Conservation (phyloP, 192 early-diverging fungal genomes). For the Gaertneriomyces semiglobifer region DNA sequence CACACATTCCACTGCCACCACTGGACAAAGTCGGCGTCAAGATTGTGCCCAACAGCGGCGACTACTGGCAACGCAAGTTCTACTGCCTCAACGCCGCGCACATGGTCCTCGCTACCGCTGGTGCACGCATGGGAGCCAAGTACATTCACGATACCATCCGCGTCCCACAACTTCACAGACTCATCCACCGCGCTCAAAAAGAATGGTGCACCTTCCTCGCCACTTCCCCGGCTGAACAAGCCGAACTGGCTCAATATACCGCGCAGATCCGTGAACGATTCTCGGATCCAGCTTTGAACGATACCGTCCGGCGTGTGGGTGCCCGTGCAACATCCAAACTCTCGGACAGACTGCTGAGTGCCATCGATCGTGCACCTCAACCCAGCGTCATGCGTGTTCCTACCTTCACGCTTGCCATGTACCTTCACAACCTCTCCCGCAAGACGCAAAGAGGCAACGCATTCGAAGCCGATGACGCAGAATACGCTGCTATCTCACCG, state of each 20-base stretch:
- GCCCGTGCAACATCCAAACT: constrained; percentile 7
- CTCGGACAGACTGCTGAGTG: not conserved
- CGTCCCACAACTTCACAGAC: not conserved
- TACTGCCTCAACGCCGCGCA: constrained; percentile 18
- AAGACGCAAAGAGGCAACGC: not conserved
- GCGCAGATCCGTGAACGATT: constrained; percentile 8
- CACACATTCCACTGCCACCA: not conserved
- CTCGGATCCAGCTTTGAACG: not conserved
- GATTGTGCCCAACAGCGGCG: constrained; percentile 4
- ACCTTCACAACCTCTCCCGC: constrained; percentile 16
- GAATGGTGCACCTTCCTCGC: constrained; percentile 14
- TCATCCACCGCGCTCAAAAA: constrained; percentile 9
- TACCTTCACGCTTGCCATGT: constrained; percentile 8
- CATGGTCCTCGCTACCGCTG: constrained; percentile 8
- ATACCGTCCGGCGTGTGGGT: constrained; percentile 6
- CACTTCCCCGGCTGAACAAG: not conserved
- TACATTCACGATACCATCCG: constrained; percentile 7
- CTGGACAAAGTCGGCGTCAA: constrained; percentile 13
- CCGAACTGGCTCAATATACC: constrained; percentile 2
- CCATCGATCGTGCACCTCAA: not conserved
- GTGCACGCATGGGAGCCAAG: constrained; percentile 5
- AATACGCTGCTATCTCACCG: constrained; percentile 1
- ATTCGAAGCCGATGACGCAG: constrained; percentile 16
- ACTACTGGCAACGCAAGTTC: constrained; percentile 22
- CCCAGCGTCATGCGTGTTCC: constrained; percentile 1